Evolutionary conservation across 371 early-diverging fungal genomes (phyloP).

Genomic region (Phascolomyces articulosus): DNA sequence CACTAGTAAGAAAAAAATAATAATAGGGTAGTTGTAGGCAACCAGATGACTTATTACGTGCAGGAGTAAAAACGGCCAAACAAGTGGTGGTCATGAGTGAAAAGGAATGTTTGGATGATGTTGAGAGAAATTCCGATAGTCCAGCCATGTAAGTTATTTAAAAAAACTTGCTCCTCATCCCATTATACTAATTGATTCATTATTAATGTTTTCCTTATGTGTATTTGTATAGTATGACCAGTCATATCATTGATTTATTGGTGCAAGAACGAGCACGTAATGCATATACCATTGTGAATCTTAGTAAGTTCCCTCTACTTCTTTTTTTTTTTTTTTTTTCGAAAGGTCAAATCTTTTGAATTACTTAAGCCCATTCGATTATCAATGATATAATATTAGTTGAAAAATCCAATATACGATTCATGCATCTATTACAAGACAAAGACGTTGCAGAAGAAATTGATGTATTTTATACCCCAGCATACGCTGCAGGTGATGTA

Average conservation of each 20-base stretch:
- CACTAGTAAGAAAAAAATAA: background rate
- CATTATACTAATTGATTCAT: background rate
- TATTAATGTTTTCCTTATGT: background rate
- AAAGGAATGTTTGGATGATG: slow-evolving; percentile 38
- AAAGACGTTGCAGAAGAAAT: slow-evolving; percentile 40
- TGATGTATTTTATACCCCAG: slow-evolving; percentile 43
- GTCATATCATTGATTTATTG: slow-evolving; percentile 39
- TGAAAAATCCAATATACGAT: slow-evolving; percentile 54
- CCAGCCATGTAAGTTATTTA: slow-evolving; percentile 43
- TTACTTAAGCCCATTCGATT: too few species aligned
- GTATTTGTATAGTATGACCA: slow-evolving; percentile 31
- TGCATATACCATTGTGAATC: slow-evolving; percentile 37
- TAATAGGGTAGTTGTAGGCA: slow-evolving; percentile 60
- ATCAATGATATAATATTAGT: too few species aligned
- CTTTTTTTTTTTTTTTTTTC: background rate
- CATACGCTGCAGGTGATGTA: slow-evolving; percentile 57
- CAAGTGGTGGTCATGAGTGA: slow-evolving; percentile 65
- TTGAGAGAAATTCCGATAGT: slow-evolving; percentile 45
- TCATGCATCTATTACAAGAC: slow-evolving; percentile 45
- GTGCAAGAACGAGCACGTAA: slow-evolving; percentile 24
- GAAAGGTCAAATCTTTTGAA: too few species aligned
- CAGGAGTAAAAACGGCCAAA: slow-evolving; percentile 58
- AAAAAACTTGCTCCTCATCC: background rate
- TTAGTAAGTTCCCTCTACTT: slow-evolving; percentile 16
- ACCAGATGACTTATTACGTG: slow-evolving; percentile 60